Evolutionary conservation across 305 asterid species (phyloP), one percentile per base, ranked within the genome.

Genomic region (Andrographis paniculata): DNA sequence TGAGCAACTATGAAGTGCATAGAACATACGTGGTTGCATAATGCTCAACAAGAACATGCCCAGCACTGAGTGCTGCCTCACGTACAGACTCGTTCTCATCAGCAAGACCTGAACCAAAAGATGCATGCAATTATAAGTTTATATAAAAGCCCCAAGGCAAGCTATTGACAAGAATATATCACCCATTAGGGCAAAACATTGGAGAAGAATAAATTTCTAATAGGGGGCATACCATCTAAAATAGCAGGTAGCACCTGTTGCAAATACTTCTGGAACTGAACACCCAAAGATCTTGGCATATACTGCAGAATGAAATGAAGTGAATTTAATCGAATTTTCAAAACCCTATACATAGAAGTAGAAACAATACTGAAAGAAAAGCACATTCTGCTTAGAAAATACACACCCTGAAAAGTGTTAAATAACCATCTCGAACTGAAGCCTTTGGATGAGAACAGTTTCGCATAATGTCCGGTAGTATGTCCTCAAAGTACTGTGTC

Each of bases 11-110:
- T 33, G n/a, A n/a, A 33, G 11, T 13, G 12, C 8, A 11, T 5
- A 70, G 62, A 37, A 63, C 94, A 47, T 80, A 92, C 97, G 99
- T 81, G 56, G 84, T 70, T 59, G 99, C 97, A 68, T 92, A 92
- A 62, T 92, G 94, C 73, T 92, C 95, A 72, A 92, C 99, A 65
- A 92, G 70, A 58, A 92, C 96, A 76, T 81, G 99, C 67, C 99
- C 99, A 51, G 97, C 95, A 62, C 95, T 78, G 60, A 92, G 94
- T 48, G 99, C 97, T 43, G 97, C 99, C 23, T 92, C 99, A 48
- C 99, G 94, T 21, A 92, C 99, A 61, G 99, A 92, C 67, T 92
- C 99, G 63, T 87, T 92, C 82, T 92, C 99, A 74, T 92, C 99
- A 51, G 99, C 99, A 49, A 92, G 95, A 33, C 99, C 99, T 92